Percentiles rank a stretch among this genome's conserved stretches.
Evolutionary conservation across 306 rosid species (phyloP).

Genomic region (Arachis stenosperma): DNA sequence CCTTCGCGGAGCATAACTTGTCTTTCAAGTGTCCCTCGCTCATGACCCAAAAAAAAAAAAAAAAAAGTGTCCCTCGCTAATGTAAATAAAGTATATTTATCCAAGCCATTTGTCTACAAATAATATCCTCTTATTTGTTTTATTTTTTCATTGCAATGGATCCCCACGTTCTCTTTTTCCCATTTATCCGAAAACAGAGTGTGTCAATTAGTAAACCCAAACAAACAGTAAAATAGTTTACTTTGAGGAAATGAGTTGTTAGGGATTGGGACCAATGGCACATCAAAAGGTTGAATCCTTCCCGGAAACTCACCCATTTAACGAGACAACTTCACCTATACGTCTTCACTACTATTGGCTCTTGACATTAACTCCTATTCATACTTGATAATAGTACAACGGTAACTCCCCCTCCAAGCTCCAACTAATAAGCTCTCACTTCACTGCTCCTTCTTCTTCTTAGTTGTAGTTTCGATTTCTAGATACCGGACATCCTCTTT

Average conservation of each 20-base stretch:
- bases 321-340: not conserved
- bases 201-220: no score
- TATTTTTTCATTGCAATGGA: not conserved
- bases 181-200: no score
- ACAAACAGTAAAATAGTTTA: not conserved
- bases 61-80: not conserved
- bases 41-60: no score
- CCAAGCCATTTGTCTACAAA: not conserved
- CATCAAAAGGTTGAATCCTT: not conserved
- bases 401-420: not conserved
- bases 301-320: not conserved
- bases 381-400: not conserved
- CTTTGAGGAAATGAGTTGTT: not conserved
- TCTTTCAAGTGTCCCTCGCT: not conserved
- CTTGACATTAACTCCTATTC: not conserved
- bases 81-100: not conserved
- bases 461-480: no score
- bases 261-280: not conserved
- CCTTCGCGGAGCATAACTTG: not conserved
- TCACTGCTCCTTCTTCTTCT: no score
- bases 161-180: not conserved
- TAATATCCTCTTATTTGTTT: not conserved
- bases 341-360: not conserved
- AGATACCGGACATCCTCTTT: no score
- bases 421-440: conserved; percentile 7